Evolutionary conservation across 179 eudicot genomes (phyloP).

Genomic region (Vitellaria paradoxa): DNA sequence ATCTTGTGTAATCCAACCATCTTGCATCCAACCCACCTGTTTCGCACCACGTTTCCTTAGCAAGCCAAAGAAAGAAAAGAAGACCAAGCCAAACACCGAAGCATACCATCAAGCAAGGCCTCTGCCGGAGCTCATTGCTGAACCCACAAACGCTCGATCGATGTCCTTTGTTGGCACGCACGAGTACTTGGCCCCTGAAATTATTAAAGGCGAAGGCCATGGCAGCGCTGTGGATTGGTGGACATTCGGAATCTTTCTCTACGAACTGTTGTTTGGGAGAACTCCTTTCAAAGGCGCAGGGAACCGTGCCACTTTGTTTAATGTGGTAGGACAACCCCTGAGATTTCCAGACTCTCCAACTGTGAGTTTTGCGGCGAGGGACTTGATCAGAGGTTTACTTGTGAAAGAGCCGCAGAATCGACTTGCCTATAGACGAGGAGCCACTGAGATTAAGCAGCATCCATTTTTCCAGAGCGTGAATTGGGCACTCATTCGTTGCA

Average conservation of each 20-base stretch:
- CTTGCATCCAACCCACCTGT: constrained; percentile 34
- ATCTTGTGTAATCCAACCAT: constrained; percentile 27
- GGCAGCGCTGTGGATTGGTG: constrained; percentile 72
- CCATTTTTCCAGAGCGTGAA: constrained; percentile 58
- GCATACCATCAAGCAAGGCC: constrained; percentile 29
- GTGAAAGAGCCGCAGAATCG: constrained; percentile 63
- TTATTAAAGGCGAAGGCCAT: constrained; percentile 49
- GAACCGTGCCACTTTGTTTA: constrained; percentile 51
- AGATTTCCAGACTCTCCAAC: constrained; percentile 48
- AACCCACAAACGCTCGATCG: constrained; percentile 57
- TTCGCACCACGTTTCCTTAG: constrained; percentile 45
- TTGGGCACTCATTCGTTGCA: constrained; percentile 62
- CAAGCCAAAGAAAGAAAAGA: constrained; percentile 43
- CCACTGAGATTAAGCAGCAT: constrained; percentile 60
- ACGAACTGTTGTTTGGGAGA: constrained; percentile 49
- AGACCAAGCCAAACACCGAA: constrained; percentile 34
- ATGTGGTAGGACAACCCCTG: constrained; percentile 53
- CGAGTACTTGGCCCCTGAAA: too few species aligned
- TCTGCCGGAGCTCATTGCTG: constrained; percentile 59
- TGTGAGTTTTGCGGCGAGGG: constrained; percentile 63
- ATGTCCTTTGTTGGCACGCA: constrained; percentile 46
- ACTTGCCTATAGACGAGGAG: constrained; percentile 56
- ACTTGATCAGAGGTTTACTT: constrained; percentile 52
- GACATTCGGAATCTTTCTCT: constrained; percentile 58
- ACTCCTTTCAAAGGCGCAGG: constrained; percentile 57